Evolutionary conservation across 768 basidiomycete genomes (phyloP), one percentile per base, ranked within the genome.

Genomic region (Dioszegia crocea): DNA sequence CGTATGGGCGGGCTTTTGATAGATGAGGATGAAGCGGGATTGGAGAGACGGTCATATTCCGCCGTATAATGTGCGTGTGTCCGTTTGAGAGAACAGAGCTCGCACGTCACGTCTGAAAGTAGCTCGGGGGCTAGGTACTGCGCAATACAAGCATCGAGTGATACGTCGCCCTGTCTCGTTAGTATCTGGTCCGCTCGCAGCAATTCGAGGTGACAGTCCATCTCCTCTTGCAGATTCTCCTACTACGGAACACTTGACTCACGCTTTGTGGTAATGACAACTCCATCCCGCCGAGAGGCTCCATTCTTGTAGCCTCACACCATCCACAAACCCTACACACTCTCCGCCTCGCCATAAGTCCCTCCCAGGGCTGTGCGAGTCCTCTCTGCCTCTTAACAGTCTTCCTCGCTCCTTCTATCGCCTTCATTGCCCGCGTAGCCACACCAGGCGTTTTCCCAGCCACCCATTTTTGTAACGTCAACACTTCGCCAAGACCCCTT

Each of bases 261-360:
- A 63, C 57, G 43, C 55, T 9, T 49, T 36, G 49, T 11, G 54
- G 75, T 30, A 75, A 54, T 6, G 75, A 63, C 29, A 76, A 56
- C 51, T 76, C 75, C 63, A 75, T 66, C 11, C 73, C 73, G 12
- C 73, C 71, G 4, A 93, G 73, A 88, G 91, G 87, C 88, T 91
- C 62, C 91, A 91, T 62, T 60, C 76, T 49, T 27, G 70, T 56
- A 2, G 91, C 88, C 70, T 93, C 91, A 14, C 90, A 91, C 74
- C 94, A 97, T 17, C 90, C 91, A 71, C 94, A 97, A 49, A 84
- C 81, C 46, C 88, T 81, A 68, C 94, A 97, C 63, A 88, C 89
- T 58, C 92, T 80, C 61, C 91, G 79, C 67, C 94, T 91, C 1
- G 93, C 91, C 1, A 91, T 91, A 60, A 97, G 79, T 0, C 91